These are phyloP conservation scores for Orbilia blumenaviensis DNA, from an alignment of 2,329 filamentous ascomycete species.

Conservation along the genomic window DNA sequence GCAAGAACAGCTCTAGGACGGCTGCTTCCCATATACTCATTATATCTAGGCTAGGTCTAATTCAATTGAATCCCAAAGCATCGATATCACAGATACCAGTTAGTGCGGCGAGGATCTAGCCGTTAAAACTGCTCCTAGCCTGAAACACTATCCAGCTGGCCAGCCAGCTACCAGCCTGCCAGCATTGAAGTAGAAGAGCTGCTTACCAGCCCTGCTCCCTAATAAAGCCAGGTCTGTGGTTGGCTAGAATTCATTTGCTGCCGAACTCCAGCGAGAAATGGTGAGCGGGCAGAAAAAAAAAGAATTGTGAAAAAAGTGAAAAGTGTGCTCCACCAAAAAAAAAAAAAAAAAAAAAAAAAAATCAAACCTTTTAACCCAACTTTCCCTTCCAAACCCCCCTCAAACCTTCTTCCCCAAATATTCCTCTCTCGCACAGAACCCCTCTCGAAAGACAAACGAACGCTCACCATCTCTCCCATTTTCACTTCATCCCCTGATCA, in stretches of 20 bases:
- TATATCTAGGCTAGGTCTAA: too few species aligned
- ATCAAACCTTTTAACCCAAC: slow-evolving; percentile 20
- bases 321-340: slow-evolving; percentile 32
- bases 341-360: slow-evolving; percentile 38
- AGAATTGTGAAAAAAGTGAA: slow-evolving; percentile 25
- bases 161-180: neutral
- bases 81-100: too few species aligned
- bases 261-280: neutral
- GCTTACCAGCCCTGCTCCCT: neutral
- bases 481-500: neutral
- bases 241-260: slow-evolving; percentile 3
- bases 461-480: slow-evolving; percentile 13
- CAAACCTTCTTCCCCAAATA: slow-evolving; percentile 10
- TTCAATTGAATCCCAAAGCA: too few species aligned
- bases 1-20: slow-evolving; percentile 53
- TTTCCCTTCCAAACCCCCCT: slow-evolving; percentile 6
- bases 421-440: slow-evolving; percentile 11
- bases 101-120: too few species aligned
- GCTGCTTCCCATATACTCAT: too few species aligned
- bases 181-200: neutral
- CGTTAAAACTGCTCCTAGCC: too few species aligned
- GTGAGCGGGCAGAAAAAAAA: neutral
- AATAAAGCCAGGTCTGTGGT: slow-evolving; percentile 5
- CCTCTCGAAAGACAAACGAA: slow-evolving; percentile 29
- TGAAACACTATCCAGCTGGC: neutral